A percentile compares a stretch with the other conserved stretches of the same genome.
Conservation (phyloP, 2,329 filamentous ascomycete species). For the Didymella lethalis region DNA sequence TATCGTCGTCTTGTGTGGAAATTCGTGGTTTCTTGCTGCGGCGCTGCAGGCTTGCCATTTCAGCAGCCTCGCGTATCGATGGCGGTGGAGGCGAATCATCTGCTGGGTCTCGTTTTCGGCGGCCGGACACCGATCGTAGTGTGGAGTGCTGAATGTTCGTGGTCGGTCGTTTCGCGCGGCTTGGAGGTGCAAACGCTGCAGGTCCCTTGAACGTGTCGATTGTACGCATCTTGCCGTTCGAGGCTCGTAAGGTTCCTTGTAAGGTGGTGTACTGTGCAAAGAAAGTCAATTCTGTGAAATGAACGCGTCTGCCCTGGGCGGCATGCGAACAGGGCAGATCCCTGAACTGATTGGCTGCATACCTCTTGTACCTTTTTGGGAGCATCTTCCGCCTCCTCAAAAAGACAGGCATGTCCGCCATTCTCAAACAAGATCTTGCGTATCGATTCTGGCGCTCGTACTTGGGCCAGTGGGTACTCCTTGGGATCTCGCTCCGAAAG, state of each 20-base stretch:
- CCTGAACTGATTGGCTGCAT: conserved; percentile 39
- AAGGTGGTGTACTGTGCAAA: conserved; percentile 54
- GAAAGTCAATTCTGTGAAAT: conserved; percentile 30
- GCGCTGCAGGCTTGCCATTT: conserved; percentile 58
- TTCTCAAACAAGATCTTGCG: conserved; percentile 79
- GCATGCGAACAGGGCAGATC: conserved; percentile 30
- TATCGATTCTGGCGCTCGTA: conserved; percentile 81
- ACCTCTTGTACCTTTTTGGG: conserved; percentile 63
- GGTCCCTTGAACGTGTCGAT: conserved; percentile 51
- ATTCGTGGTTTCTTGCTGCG: conserved; percentile 59
- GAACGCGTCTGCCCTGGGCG: conserved; percentile 27
- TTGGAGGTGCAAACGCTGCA: conserved; percentile 53
- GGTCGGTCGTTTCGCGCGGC: conserved; percentile 46
- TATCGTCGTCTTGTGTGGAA: conserved; percentile 34
- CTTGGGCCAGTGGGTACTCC: conserved; percentile 85
- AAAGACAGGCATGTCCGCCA: conserved; percentile 67
- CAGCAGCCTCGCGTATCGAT: conserved; percentile 63
- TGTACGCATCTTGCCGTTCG: conserved; percentile 58
- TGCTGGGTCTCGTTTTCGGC: conserved; percentile 54
- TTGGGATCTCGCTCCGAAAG: conserved; percentile 81
- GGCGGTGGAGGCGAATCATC: conserved; percentile 58
- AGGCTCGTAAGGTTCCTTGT: conserved; percentile 54
- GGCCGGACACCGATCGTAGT: conserved; percentile 39
- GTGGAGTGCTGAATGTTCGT: conserved; percentile 29
- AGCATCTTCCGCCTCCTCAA: conserved; percentile 68